A percentile compares a stretch with the other conserved stretches of the same genome.
Conservation (phyloP, 2,329 filamentous ascomycete genomes). For the Scortechinia acanthostroma region DNA sequence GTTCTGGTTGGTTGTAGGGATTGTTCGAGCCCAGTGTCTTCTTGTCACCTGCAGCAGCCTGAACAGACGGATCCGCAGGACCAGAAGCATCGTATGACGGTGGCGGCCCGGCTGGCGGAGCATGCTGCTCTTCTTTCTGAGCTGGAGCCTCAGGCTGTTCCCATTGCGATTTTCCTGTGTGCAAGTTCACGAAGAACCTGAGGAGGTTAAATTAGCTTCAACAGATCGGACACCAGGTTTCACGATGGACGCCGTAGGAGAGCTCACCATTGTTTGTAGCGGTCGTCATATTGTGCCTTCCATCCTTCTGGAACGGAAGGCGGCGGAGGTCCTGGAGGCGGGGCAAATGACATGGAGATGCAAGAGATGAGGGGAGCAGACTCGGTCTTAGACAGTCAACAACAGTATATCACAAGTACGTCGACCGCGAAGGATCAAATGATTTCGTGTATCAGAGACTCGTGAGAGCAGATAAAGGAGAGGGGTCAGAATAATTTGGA, state of each 20-base stretch:
- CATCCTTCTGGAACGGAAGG: conserved; percentile 50
- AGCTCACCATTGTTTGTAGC: conserved; percentile 48
- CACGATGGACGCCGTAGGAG: conserved; percentile 1
- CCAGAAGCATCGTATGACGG: conserved; percentile 31
- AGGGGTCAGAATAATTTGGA: too few relatives aligned
- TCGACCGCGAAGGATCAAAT: too few relatives aligned
- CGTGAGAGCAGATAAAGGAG: too few relatives aligned
- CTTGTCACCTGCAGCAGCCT: conserved; percentile 21
- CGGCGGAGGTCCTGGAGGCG: conserved; percentile 42
- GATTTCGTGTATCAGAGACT: too few relatives aligned
- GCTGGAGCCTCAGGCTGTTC: conserved; percentile 38
- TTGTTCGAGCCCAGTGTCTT: conserved; percentile 45
- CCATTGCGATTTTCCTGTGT: conserved; percentile 57
- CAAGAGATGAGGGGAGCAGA: too few relatives aligned
- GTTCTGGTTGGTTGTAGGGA: conserved; percentile 30
- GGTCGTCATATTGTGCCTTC: conserved; percentile 51
- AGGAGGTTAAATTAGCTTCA: neutral
- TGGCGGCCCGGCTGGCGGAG: conserved; percentile 32
- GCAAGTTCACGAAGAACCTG: conserved; percentile 54
- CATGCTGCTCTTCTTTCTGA: conserved; percentile 11
- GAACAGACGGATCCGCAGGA: conserved; percentile 15
- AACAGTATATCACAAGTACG: too few relatives aligned
- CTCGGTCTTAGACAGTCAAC: too few relatives aligned
- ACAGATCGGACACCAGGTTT: conserved; percentile 3
- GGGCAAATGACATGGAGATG: conserved; percentile 11